Percentiles rank a stretch among this genome's conserved stretches.
Conservation (phyloP, 208 protist species). For the Acanthamoeba royreba region DNA sequence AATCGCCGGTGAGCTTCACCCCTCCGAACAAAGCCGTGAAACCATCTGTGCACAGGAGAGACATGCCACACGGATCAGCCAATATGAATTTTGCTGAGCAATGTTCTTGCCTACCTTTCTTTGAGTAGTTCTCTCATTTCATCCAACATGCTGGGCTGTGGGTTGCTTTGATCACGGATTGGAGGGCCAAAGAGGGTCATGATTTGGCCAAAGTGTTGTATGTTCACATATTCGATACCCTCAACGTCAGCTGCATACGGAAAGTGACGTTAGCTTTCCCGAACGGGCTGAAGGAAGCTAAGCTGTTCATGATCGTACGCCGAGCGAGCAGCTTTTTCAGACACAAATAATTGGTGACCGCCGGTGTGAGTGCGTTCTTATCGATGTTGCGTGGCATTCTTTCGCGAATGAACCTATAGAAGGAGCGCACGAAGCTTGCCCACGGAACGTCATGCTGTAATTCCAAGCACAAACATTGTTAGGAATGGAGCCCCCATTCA, state of each 20-base stretch:
- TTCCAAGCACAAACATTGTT: not conserved
- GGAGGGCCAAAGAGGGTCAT: constrained; percentile 64
- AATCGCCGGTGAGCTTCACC: constrained; percentile 7
- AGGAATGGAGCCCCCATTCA: not conserved
- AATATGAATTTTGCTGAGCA: not conserved
- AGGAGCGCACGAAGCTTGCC: not conserved
- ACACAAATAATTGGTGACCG: not conserved
- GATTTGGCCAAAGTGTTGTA: constrained; percentile 67
- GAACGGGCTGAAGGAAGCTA: not conserved
- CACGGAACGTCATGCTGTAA: not conserved
- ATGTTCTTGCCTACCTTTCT: not conserved
- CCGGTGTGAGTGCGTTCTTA: not conserved
- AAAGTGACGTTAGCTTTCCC: not conserved
- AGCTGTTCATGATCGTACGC: not conserved
- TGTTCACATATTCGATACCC: constrained; percentile 8
- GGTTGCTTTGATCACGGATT: not conserved
- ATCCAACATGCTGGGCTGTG: not conserved
- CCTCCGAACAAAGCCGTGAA: not conserved
- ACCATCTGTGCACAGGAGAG: not conserved
- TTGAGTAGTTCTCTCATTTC: not conserved
- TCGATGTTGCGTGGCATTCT: not conserved
- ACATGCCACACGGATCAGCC: not conserved
- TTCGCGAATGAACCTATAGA: not conserved
- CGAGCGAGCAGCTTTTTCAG: not conserved
- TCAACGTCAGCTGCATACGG: not conserved